Evolutionary conservation across 495 filamentous ascomycete species (phyloP), one percentile per base, ranked within the genome.

Genomic region (Tuber umbilicatum): DNA sequence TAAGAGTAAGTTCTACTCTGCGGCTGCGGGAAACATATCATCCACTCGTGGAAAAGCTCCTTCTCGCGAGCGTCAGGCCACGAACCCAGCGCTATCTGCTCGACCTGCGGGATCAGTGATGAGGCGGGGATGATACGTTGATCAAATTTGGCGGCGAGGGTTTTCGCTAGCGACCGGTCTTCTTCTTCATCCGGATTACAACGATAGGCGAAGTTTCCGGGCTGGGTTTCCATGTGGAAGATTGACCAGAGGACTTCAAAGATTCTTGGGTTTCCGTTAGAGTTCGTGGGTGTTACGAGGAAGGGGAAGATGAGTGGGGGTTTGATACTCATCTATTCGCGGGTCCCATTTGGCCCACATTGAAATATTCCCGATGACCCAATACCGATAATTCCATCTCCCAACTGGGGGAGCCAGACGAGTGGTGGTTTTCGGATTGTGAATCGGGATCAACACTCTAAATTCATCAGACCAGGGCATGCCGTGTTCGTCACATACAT

Each of bases 341-440:
- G 76, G 74, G 74, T 84, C 67, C 19, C 83, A 76, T 45, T 79
- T 74, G 43, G 83, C 84, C 84, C 84, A 85, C 82, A 85, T 84
- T 45, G 74, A 78, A 40, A 81, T 70, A 67, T 84, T 83, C 9
- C 82, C 83, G 14, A 85, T 78, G 1, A 85, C 72, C 82, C 84
- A 85, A 43, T 78, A 82, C n/a, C 81, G 74, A 4, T 82, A 73
- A 64, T 84, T 83, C n/a, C 80, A 80, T 14, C 70, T 69, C 27
- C 79, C 81, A 19, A 39, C 42, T 2, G 31, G 35, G 73, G 76
- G 45, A 80, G 27, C 31, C 37, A 39, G 1, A n/a, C 68, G 39
- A 72, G 73, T 27, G 39, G 70, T 45, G 64, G 17, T 27, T 68
- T 73, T 41, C 74, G 12, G 27, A 64, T 67, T 68, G 23, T 76